These are phyloP conservation scores for Blumeria hordei DNA, from an alignment of 2,329 filamentous ascomycete genomes.

Conservation along the genomic window DNA sequence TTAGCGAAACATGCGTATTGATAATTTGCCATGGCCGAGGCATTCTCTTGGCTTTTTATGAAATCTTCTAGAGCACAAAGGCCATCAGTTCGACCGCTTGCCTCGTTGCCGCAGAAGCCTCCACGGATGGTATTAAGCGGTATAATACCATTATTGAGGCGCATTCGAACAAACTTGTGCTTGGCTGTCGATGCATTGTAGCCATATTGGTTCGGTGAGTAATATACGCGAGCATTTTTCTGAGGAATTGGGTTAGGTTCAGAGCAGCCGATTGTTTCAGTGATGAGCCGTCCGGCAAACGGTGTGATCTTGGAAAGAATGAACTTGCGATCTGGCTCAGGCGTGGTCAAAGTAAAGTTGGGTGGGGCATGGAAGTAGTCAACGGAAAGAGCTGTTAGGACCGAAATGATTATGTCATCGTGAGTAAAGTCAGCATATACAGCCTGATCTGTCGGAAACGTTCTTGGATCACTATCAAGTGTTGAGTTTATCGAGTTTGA, in stretches of 20 bases:
- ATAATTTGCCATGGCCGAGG: conserved; percentile 20
- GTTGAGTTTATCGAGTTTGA: conserved; percentile 54
- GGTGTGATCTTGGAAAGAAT: conserved; percentile 26
- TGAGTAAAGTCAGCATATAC: conserved; percentile 79
- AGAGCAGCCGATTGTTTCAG: conserved; percentile 29
- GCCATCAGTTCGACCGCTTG: conserved; percentile 19
- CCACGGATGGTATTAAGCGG: conserved; percentile 23
- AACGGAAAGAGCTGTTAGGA: conserved; percentile 29
- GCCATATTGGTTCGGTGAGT: conserved; percentile 21
- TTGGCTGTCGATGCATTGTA: conserved; percentile 19
- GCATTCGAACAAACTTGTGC: conserved; percentile 24
- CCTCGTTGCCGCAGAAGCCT: conserved; percentile 18
- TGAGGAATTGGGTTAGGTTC: conserved; percentile 17
- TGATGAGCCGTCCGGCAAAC: conserved; percentile 28
- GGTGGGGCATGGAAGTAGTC: conserved; percentile 28
- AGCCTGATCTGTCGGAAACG: conserved; percentile 42
- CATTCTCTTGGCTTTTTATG: conserved; percentile 18
- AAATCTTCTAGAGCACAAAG: conserved; percentile 21
- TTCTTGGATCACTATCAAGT: conserved; percentile 37
- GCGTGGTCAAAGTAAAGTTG: conserved; percentile 19
- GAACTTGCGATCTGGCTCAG: conserved; percentile 22
- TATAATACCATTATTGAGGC: conserved; percentile 24
- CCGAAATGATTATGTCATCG: conserved; percentile 59
- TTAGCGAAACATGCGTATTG: conserved; percentile 24
- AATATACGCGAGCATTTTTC: conserved; percentile 18